phyloP scores from a whole-genome alignment of 2,329 filamentous ascomycete genomes.

The Colletotrichum truncatum region DNA sequence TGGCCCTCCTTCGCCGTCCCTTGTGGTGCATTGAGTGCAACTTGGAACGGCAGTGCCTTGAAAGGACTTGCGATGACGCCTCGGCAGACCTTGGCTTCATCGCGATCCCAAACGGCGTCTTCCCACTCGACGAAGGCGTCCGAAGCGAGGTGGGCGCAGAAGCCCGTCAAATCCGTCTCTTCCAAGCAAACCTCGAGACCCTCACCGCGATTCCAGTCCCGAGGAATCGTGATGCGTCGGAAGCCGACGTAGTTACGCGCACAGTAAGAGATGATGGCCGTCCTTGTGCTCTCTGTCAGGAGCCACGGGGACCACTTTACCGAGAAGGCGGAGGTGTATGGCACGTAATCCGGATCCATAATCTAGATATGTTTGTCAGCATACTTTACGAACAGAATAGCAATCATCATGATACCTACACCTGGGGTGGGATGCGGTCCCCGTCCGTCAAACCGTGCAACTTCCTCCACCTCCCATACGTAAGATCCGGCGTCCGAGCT shows the following conservation, averaged over 20 bases:
- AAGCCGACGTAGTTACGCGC: conserved; percentile 64
- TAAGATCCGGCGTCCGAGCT: conserved; percentile 57
- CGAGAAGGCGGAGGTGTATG: conserved; percentile 58
- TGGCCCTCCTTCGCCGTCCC: conserved; percentile 43
- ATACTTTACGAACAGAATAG: neutral
- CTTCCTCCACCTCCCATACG: conserved; percentile 61
- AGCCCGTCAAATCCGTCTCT: conserved; percentile 51
- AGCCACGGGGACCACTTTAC: conserved; percentile 66
- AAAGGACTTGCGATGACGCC: conserved; percentile 64
- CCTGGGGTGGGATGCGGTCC: conserved; percentile 51
- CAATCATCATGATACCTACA: neutral
- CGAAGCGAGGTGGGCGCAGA: conserved; percentile 59
- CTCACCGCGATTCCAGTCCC: conserved; percentile 44
- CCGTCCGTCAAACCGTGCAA: conserved; percentile 55
- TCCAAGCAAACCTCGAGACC: conserved; percentile 50
- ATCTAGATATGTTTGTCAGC: neutral
- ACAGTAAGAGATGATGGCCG: conserved; percentile 59
- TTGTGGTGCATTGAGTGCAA: conserved; percentile 47
- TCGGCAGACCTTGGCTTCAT: conserved; percentile 51
- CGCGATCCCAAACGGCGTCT: conserved; percentile 54
- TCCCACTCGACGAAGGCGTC: conserved; percentile 68
- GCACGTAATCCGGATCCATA: conserved; percentile 58
- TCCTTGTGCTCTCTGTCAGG: conserved; percentile 41
- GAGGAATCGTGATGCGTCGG: conserved; percentile 54
- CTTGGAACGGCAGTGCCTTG: conserved; percentile 58